Conservation (phyloP, 306 rosid species). For the Hippophae gyantsensis region DNA sequence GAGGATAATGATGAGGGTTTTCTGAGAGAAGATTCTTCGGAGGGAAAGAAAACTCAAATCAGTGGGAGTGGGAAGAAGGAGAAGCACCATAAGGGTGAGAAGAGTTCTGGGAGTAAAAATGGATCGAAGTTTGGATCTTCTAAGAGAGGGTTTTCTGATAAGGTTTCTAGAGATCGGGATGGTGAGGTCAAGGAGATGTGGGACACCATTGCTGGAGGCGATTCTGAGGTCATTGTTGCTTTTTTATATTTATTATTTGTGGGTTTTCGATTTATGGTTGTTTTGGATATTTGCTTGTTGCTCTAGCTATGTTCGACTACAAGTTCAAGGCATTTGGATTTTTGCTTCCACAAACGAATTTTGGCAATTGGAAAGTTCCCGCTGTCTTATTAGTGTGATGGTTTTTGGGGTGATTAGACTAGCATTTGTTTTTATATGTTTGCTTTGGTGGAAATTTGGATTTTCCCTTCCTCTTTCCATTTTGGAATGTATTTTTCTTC, state of each 20-base stretch:
- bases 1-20: conserved; percentile 41
- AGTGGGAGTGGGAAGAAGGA: conserved; percentile 56
- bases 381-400: not conserved
- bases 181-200: conserved; percentile 98
- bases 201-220: conserved; percentile 79
- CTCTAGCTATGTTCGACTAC: not conserved
- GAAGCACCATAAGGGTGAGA: conserved; percentile 67
- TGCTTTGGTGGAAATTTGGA: not conserved
- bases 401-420: not conserved
- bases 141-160: conserved; percentile 52
- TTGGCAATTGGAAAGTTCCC: not conserved
- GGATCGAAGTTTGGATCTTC: conserved; percentile 39
- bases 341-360: not conserved
- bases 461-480: not conserved
- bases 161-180: conserved; percentile 65
- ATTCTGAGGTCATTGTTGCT: conserved; percentile 62
- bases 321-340: not conserved
- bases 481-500: not conserved
- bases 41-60: conserved; percentile 31
- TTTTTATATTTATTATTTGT: not conserved
- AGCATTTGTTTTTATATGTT: not conserved
- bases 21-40: conserved; percentile 37
- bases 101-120: conserved; percentile 33
- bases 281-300: not conserved
- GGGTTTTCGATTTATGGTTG: not conserved